phyloP scores from a whole-genome alignment of 768 basidiomycete species.

The Mycena vitilis region DNA sequence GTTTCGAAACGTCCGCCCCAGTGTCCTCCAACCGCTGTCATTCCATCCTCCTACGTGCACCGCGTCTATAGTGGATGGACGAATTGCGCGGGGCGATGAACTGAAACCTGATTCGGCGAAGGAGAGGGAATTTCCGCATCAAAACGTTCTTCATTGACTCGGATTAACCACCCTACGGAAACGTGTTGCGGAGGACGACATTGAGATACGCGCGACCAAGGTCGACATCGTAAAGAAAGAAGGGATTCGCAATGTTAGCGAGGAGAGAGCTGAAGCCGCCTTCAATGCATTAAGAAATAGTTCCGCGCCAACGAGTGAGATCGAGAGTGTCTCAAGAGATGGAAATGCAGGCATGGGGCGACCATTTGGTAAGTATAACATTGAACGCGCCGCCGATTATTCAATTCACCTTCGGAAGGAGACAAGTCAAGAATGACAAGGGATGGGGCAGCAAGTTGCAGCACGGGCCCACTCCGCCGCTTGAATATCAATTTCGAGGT shows the following conservation, averaged over 20 bases:
- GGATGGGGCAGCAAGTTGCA: slow-evolving; percentile 5
- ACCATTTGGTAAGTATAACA: no score
- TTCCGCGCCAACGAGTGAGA: neutral
- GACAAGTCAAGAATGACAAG: slow-evolving; percentile 1
- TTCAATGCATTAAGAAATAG: neutral
- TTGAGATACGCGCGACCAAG: neutral
- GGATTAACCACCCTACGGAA: neutral
- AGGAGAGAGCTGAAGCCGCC: neutral
- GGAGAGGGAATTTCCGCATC: neutral
- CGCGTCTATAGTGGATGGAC: slow-evolving; percentile 10
- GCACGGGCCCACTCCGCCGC: slow-evolving; percentile 5
- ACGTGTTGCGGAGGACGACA: neutral
- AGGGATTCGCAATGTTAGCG: neutral
- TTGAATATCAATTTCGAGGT: neutral
- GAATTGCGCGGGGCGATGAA: neutral
- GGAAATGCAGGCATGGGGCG: neutral
- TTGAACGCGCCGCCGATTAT: neutral
- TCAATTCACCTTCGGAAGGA: neutral
- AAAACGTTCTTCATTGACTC: slow-evolving; percentile 1
- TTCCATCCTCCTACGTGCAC: slow-evolving; percentile 14
- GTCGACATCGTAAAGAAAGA: neutral
- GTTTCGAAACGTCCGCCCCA: neutral
- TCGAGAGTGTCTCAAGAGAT: neutral
- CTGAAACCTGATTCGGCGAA: neutral
- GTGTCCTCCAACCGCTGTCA: neutral